A percentile compares a stretch with the other conserved stretches of the same genome.
Conservation (phyloP, 2,329 filamentous ascomycete genomes). For the Penicillium glabrum region DNA sequence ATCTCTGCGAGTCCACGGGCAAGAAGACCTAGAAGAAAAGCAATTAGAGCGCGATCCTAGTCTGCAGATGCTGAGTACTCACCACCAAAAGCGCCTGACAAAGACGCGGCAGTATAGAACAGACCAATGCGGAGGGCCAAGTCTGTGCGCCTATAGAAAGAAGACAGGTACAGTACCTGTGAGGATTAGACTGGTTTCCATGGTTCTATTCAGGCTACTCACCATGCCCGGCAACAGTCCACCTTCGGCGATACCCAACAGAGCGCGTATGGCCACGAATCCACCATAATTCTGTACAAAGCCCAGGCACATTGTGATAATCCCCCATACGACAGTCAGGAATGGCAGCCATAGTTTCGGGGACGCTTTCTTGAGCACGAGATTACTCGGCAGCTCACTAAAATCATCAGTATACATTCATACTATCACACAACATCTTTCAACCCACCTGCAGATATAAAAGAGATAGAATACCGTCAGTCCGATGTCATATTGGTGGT, state of each 20-base stretch:
- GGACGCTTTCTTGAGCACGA: constrained; percentile 62
- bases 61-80: not conserved
- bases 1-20: constrained; percentile 64
- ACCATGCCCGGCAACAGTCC: constrained; percentile 67
- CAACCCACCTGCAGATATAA: constrained; percentile 55
- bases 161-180: constrained; percentile 63
- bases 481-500: constrained; percentile 64
- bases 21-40: constrained; percentile 48
- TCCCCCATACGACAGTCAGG: constrained; percentile 58
- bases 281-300: constrained; percentile 46
- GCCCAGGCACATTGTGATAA: constrained; percentile 50
- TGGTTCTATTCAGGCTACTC: not conserved
- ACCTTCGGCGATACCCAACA: constrained; percentile 64
- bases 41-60: not conserved
- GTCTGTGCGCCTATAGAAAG: constrained; percentile 61
- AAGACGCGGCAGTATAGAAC: constrained; percentile 66
- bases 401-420: not conserved
- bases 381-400: constrained; percentile 64
- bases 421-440: too few species aligned
- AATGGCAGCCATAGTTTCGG: constrained; percentile 62
- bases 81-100: constrained; percentile 65
- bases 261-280: constrained; percentile 62
- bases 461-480: constrained; percentile 64
- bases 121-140: constrained; percentile 64
- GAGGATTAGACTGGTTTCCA: constrained; percentile 6